Percentiles rank a stretch among this genome's conserved stretches.
Evolutionary conservation across 2,329 filamentous ascomycete genomes (phyloP).

Genomic region (Trichoderma asperellum): DNA sequence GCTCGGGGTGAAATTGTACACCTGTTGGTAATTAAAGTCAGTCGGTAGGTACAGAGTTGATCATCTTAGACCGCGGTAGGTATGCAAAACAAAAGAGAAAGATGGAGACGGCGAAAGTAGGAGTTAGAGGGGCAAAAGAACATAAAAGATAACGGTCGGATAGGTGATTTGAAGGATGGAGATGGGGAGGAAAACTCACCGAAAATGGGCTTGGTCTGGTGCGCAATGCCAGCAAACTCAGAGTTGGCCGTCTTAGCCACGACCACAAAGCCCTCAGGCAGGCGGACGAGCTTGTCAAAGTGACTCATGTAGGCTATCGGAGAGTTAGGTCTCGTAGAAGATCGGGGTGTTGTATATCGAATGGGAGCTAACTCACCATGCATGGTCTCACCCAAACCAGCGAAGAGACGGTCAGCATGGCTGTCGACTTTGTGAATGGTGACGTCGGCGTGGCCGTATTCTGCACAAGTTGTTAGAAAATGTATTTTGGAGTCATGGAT

Average conservation of each 20-base stretch:
- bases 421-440: constrained; percentile 60
- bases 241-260: neutral
- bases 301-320: constrained; percentile 61
- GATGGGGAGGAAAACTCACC: neutral
- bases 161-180: no score
- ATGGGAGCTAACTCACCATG: constrained; percentile 43
- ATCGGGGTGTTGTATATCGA: neutral
- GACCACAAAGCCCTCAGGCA: neutral
- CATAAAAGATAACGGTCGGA: no score
- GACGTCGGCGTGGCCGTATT: constrained; percentile 22
- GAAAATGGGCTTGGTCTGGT: neutral
- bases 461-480: neutral
- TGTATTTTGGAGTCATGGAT: neutral
- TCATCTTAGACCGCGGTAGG: no score
- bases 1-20: no score
- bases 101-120: no score
- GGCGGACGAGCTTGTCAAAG: neutral
- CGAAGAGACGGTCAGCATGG: constrained; percentile 79
- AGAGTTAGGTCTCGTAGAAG: neutral
- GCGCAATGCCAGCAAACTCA: neutral
- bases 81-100: no score
- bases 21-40: no score
- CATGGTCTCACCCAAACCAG: constrained; percentile 70
- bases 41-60: no score
- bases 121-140: no score